Evolutionary conservation across 176 grass and related monocot genomes (phyloP), one percentile per base, ranked within the genome.

Genomic region (Otatea glauca): DNA sequence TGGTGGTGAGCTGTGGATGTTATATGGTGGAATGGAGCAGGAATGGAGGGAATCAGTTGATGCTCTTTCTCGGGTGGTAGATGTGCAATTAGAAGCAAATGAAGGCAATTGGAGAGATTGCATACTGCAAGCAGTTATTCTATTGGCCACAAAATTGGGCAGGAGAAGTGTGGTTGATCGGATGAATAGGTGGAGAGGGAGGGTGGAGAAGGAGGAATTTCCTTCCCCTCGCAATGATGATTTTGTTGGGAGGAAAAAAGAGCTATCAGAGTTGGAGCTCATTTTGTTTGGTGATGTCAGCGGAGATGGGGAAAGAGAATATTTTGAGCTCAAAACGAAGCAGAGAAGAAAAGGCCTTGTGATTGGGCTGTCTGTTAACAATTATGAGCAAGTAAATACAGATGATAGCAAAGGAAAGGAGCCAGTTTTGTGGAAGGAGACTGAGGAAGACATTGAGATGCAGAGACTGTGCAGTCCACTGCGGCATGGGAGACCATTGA

Each of bases 361-460:
- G 21, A 83, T 85, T 69, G 89, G 79, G 70, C 69, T 56, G 68
- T 58, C 89, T 83, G 80, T 54, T 12, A 92, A 85, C 21, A 80
- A 85, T 82, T 68, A 54, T 85, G 92, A 93, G 51, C 77, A 87
- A 42, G 51, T 60, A 72, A 90, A 92, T 84, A 88, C 88, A 37
- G 86, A 88, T 85, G 71, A 84, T 38, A 80, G 74, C 59, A 98
- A 93, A 87, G 91, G 96, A 56, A 98, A 95, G 81, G 91, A 95
- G 49, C 91, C 91, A 42, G 84, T 98, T 67, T 61, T 94, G 61
- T 98, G 96, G 96, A 94, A 93, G 73, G 96, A 98, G 60, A 92
- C 93, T n/a, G 93, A 94, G 78, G 90, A 98, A 81, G 90, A 93
- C 78, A 95, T 98, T 78, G 96, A 98, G 84, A 98, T 98, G 96